Percentiles rank a stretch among this genome's conserved stretches.
These are phyloP conservation scores for Alternaria metachromatica DNA, from an alignment of 2,329 filamentous ascomycete species.

Conservation along the genomic window DNA sequence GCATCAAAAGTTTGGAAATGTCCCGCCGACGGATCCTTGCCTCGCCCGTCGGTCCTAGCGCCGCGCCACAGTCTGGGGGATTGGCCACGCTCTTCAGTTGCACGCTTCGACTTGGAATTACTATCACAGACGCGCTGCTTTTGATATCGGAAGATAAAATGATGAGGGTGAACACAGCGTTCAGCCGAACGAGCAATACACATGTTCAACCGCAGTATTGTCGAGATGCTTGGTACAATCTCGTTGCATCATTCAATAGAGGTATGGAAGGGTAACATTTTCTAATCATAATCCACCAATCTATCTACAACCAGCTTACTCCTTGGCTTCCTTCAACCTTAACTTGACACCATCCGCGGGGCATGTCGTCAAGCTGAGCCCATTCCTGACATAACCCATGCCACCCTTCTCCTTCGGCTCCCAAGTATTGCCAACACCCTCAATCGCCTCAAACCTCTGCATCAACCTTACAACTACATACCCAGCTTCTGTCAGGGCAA, in stretches of 20 bases:
- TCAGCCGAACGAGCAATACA: background rate
- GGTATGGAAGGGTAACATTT: background rate
- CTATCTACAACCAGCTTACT: constrained; percentile 3
- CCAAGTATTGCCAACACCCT: constrained; percentile 36
- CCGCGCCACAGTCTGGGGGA: background rate
- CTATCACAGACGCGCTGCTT: background rate
- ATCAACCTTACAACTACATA: constrained; percentile 36
- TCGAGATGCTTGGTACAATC: background rate
- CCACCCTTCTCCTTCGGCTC: constrained; percentile 33
- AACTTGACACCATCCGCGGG: constrained; percentile 44
- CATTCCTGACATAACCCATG: constrained; percentile 28
- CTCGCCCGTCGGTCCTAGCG: background rate
- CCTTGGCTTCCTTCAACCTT: constrained; percentile 38
- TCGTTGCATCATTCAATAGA: background rate
- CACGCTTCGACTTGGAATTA: background rate
- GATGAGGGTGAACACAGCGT: background rate
- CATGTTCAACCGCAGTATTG: background rate
- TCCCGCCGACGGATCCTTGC: constrained; percentile 22
- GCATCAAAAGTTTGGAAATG: constrained; percentile 26
- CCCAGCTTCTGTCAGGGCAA: constrained; percentile 40
- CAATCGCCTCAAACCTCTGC: constrained; percentile 39
- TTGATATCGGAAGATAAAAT: background rate
- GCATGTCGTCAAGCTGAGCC: constrained; percentile 32
- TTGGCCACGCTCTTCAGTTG: background rate
- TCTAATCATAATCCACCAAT: background rate